phyloP scores from a whole-genome alignment of 2,329 filamentous ascomycete species.

The Fonsecaea pedrosoi region DNA sequence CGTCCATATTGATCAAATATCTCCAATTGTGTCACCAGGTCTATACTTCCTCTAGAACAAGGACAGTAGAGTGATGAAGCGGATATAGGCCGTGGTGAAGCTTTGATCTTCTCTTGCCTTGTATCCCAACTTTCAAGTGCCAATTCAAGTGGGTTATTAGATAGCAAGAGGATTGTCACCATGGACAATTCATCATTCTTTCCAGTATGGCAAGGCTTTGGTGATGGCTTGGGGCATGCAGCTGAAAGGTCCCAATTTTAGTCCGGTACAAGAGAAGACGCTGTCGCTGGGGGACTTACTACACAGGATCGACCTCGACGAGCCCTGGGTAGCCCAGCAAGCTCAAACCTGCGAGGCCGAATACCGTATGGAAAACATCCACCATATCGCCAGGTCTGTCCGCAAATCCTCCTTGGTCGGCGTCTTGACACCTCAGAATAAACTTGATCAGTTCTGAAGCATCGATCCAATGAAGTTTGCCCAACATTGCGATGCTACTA shows the following conservation, averaged over 20 bases:
- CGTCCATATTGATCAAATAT: neutral
- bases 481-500: slow-evolving; percentile 89
- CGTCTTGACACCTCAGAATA: slow-evolving; percentile 88
- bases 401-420: slow-evolving; percentile 80
- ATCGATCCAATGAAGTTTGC: slow-evolving; percentile 91
- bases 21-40: slow-evolving; percentile 46
- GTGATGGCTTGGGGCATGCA: slow-evolving; percentile 76
- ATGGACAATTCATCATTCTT: slow-evolving; percentile 24
- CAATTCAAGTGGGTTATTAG: slow-evolving; percentile 69
- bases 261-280: slow-evolving; percentile 16
- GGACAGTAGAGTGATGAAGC: slow-evolving; percentile 46
- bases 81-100: slow-evolving; percentile 38
- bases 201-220: slow-evolving; percentile 52
- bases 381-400: slow-evolving; percentile 94
- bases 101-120: slow-evolving; percentile 68
- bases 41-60: slow-evolving; percentile 48
- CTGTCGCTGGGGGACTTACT: slow-evolving; percentile 61
- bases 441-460: slow-evolving; percentile 76
- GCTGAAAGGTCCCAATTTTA: slow-evolving; percentile 45
- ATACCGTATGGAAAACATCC: slow-evolving; percentile 94
- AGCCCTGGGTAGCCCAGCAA: slow-evolving; percentile 79
- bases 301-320: slow-evolving; percentile 83
- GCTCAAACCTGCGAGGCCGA: slow-evolving; percentile 86
- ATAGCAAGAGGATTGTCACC: slow-evolving; percentile 65
- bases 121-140: slow-evolving; percentile 69